phyloP scores from a whole-genome alignment of 306 rosid species.

The Boehmeria nivea region DNA sequence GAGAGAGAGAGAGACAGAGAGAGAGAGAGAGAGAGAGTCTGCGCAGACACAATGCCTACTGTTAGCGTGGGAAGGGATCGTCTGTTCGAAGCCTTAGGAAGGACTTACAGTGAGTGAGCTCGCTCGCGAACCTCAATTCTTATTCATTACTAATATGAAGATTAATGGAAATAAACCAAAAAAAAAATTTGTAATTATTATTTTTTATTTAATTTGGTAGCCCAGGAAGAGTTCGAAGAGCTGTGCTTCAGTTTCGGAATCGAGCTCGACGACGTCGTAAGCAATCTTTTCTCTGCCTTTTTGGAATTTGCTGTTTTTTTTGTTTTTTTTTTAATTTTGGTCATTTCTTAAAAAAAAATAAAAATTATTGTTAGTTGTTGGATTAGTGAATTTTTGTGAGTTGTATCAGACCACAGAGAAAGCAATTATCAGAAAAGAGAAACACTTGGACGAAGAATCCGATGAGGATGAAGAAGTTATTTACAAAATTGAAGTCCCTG shows the following conservation, averaged over 20 bases:
- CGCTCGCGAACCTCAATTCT: neutral
- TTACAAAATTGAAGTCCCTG: conserved; percentile 79
- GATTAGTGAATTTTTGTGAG: neutral
- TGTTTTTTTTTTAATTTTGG: neutral
- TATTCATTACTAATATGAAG: neutral
- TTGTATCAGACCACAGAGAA: conserved; percentile 77
- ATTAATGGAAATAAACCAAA: too few relatives aligned
- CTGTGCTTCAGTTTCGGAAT: conserved; percentile 84
- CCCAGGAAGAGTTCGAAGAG: conserved; percentile 85
- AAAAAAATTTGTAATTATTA: too few relatives aligned
- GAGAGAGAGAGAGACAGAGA: too few relatives aligned
- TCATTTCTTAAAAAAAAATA: neutral
- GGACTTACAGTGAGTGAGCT: conserved; percentile 54
- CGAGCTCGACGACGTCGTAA: conserved; percentile 89
- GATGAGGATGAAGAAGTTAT: conserved; percentile 54
- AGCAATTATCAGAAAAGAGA: conserved; percentile 77
- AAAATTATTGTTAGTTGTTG: too few relatives aligned
- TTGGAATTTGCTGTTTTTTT: neutral
- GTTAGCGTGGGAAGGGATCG: conserved; percentile 85
- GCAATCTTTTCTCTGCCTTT: conserved; percentile 10
- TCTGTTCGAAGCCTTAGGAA: conserved; percentile 65
- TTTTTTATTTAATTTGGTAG: conserved; percentile 33
- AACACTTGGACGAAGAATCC: conserved; percentile 61
- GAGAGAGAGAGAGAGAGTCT: too few relatives aligned
- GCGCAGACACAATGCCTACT: conserved; percentile 61